Base-by-base conservation (phyloP, 495 filamentous ascomycete genomes). In the Paragyromitra xinjiangensis region DNA sequence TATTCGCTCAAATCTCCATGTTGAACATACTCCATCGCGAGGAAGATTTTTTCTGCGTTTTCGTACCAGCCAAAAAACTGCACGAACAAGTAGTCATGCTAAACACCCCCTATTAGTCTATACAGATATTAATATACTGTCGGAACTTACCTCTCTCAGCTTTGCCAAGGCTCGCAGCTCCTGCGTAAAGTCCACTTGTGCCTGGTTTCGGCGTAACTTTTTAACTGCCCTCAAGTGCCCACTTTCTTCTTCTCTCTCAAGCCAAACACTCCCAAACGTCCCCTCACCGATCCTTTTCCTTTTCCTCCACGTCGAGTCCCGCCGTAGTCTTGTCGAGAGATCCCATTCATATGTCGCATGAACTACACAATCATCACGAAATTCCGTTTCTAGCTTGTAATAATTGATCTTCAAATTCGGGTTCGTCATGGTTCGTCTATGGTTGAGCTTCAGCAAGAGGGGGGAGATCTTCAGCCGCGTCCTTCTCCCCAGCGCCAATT, bases 371-470 rank as follows among this genome's bases (percentile, higher is more conserved):
- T 26, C 53, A 19, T 48, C 39, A 19, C n/a, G 37, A 37, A 61
- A 70, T 4, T 61, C 40, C 24, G 67, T 70, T 37, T 70, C 67
- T n/a, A 70, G 51, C 55, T 70, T 70, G 40, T 61, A 70, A 1
- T 26, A 11, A 34, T 70, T 55, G 22, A 48, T 8, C 8, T 61
- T 69, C 5, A 26, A n/a, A 22, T 51, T 51, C 16, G 48, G 12
- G 0, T 51, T 51, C 29, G 29, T 34, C 29, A 34, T 34, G 29
- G 29, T 3, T 34, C 29, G 29, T 34, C 29, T 34, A 34, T 34
- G 29, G 29, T 34, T 34, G 29, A 34, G 1, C 29, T 34, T 34
- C 29, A 34, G 29, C 3, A 34, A 34, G 29, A 29, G 29, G 29
- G 29, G 29, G 4, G 26, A 29, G 3, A 34, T 34, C 29, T 34